Percentiles rank a stretch among this genome's conserved stretches.
phyloP scores from a whole-genome alignment of 495 filamentous ascomycete species.

The Penicillium angulare region DNA sequence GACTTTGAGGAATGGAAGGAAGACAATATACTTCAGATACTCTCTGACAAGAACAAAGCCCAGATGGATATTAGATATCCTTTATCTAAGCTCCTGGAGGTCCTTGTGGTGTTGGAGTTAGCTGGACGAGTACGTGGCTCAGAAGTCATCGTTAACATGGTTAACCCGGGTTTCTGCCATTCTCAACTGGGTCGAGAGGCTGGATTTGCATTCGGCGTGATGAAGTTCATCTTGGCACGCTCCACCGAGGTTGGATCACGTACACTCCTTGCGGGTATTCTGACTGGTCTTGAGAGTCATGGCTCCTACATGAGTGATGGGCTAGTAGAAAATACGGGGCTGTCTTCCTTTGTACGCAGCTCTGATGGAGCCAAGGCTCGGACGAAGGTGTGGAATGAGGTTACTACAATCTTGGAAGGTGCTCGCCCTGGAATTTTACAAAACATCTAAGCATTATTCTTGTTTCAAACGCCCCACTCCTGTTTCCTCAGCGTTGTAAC shows the following conservation, averaged over 20 bases:
- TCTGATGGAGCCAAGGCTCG: constrained; percentile 41
- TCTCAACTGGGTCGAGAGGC: constrained; percentile 40
- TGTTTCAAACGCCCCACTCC: no score
- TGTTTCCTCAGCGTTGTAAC: no score
- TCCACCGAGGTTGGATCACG: constrained; percentile 49
- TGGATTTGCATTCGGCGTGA: constrained; percentile 3
- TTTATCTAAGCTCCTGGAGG: constrained; percentile 52
- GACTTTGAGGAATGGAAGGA: constrained; percentile 30
- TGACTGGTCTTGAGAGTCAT: constrained; percentile 40
- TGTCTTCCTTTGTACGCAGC: constrained; percentile 37
- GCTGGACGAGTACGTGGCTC: constrained; percentile 27
- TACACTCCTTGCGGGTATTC: constrained; percentile 39
- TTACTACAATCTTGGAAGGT: constrained; percentile 47
- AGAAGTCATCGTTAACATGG: constrained; percentile 51
- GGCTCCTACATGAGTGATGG: constrained; percentile 47
- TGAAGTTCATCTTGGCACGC: constrained; percentile 35
- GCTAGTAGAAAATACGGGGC: constrained; percentile 15
- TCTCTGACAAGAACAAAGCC: constrained; percentile 30
- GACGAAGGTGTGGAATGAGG: constrained; percentile 52
- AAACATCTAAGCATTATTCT: not conserved
- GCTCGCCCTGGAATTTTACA: constrained; percentile 39
- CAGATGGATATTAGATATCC: constrained; percentile 39
- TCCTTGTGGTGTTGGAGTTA: constrained; percentile 48
- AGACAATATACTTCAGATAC: constrained; percentile 27
- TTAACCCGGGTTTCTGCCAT: constrained; percentile 53